Evolutionary conservation across 441 rosid species (phyloP), one percentile per base, ranked within the genome.

Genomic region (Bocquillonia castaneifolia): DNA sequence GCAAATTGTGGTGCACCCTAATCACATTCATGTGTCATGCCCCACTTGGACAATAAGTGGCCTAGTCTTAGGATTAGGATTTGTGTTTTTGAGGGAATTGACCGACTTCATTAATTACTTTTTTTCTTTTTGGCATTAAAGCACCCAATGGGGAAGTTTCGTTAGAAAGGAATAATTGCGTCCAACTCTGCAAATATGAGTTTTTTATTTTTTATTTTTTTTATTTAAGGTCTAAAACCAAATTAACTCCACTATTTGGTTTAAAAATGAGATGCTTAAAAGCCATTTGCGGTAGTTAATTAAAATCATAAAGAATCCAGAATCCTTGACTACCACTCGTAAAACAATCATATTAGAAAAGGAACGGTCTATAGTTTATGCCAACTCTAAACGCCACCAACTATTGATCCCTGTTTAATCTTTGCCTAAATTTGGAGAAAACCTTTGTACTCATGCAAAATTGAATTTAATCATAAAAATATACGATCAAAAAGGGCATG

Each of bases 301-400:
- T 68, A 20, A 37, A 22, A 8, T 34, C 23, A 1, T 1, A 34
- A 40, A 40, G 45, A 9, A 40, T 40, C 45, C 45, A 26, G 63
- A 69, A 64, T 64, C 62, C 32, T 50, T 40, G 62, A 64, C 55
- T 45, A n/a, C 45, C 58, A 62, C 63, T 67, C 56, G 25, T 56
- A 34, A n/a, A 63, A n/a, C 18, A 55, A 18, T 55, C 40, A 14
- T 36, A n/a, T 28, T 31, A 47, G 23, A 47, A 6, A 72, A 22
- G 22, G 44, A 58, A 65, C 14, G 36, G 61, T 29, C 40, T 47
- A 8, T 13, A n/a, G 2, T 6, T 6, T 5, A 42, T 42, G 47
- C 15, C 2, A 42, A 36, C 40, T 36, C 4, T 36, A 36, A 36
- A 36, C 40, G 10, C 10, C 40, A n/a, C n/a, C n/a, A n/a, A n/a